Evolutionary conservation across 2,329 filamentous ascomycete species (phyloP).

Genomic region (Neonectria magnoliae): DNA sequence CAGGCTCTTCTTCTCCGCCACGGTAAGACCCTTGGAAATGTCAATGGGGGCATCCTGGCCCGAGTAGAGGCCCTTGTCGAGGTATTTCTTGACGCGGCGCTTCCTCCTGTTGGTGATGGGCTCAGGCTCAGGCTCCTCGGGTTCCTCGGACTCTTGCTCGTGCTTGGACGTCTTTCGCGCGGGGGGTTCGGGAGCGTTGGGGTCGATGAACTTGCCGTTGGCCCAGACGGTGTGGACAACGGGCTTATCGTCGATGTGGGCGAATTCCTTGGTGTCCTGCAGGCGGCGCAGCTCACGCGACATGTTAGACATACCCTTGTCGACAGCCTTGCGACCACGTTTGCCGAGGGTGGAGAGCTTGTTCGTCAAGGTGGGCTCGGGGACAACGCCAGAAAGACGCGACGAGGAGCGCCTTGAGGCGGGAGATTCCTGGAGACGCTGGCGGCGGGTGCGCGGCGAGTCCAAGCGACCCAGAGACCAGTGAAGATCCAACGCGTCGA

Average conservation of each 20-base stretch:
- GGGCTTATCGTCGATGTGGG: constrained; percentile 66
- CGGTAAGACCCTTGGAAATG: constrained; percentile 58
- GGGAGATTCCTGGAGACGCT: constrained; percentile 44
- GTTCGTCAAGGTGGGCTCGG: constrained; percentile 55
- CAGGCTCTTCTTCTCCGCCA: constrained; percentile 62
- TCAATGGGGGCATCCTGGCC: constrained; percentile 74
- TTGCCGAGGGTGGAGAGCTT: constrained; percentile 69
- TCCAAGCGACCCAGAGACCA: constrained; percentile 54
- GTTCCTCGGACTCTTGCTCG: constrained; percentile 38
- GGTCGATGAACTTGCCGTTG: constrained; percentile 69
- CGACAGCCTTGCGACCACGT: constrained; percentile 64
- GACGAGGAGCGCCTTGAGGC: constrained; percentile 53
- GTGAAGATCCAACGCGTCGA: constrained; percentile 59
- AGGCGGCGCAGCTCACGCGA: constrained; percentile 68
- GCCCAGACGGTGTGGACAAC: constrained; percentile 70
- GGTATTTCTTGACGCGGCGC: constrained; percentile 76
- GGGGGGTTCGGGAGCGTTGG: constrained; percentile 53
- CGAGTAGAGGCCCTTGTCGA: constrained; percentile 85
- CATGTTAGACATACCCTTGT: constrained; percentile 58
- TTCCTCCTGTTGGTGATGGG: constrained; percentile 50
- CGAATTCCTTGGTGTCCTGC: constrained; percentile 71
- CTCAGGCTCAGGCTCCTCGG: constrained; percentile 49
- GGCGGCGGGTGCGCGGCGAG: constrained; percentile 47
- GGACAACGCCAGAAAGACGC: constrained; percentile 50
- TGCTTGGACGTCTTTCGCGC: constrained; percentile 49